Evolutionary conservation across 202 grass and related monocot genomes (phyloP), one percentile per base, ranked within the genome.

Genomic region (Alloteropsis angusta): DNA sequence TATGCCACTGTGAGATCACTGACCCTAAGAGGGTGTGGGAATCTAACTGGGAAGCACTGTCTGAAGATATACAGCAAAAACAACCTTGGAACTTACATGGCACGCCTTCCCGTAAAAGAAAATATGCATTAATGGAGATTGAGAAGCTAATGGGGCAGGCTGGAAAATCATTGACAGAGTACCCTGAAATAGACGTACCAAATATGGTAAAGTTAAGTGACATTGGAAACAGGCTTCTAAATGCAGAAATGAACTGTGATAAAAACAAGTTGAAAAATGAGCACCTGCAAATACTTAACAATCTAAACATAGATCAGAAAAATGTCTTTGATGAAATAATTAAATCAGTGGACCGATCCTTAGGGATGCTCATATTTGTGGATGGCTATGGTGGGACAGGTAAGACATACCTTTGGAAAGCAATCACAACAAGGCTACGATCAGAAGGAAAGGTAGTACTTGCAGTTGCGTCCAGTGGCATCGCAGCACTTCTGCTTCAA

Each of bases 401-500:
- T 11, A 80, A 80, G 49, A 80, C 77, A 34, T 68, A 57, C 37
- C 9, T 80, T 28, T 68, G 63, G 77, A 80, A 68, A 80, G 63
- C 65, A 59, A 21, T 80, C 38, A 80, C 17, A 15, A 60, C 77
- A 3, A 80, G 18, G 37, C 37, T 80, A 46, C 7, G 18, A 47
- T 80, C 65, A 22, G 65, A 70, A 42, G 65, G 77, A 22, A 80
- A 80, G 28, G 53, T 82, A 63, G 79, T 73, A 4, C 0, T 82
- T 12, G 68, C 68, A 42, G 68, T 73, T 13, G 68, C 68, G 0
- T 72, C 79, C 14, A 62, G 55, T 70, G 53, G 52, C 28, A 80
- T 60, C 22, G 65, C 54, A 36, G 66, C 53, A 15, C 66, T 71
- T 71, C 41, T 61, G 13, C 42, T 80, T 60, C n/a, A 80, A 59